Base-by-base conservation (phyloP, 2,329 filamentous ascomycete genomes). In the Seiridium cupressi region DNA sequence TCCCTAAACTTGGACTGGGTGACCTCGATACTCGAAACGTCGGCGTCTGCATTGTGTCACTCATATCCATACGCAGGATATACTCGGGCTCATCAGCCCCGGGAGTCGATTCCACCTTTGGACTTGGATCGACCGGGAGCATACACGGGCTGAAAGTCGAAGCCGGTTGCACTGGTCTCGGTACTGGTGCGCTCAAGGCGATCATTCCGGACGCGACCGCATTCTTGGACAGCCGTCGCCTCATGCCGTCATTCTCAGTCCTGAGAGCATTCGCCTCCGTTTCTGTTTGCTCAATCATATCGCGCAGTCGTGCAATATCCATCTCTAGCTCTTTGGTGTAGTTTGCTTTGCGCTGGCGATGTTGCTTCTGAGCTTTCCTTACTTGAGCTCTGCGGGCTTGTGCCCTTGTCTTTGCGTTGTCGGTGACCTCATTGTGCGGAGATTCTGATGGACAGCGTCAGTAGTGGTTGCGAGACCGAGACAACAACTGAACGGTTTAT, bases 331-430 rank as follows among this genome's bases (percentile, higher is more conserved):
- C 74, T 66, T 78, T 79, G 63, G 81, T 76, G 67, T 85, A 83
- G 68, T 84, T 79, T 55, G 79, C 81, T 66, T 84, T 85, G 66
- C 83, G 80, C 68, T 82, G 79, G 13, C 83, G 81, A 65, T 85
- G 83, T 67, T 84, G 78, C 44, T 80, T 77, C 74, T 85, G 83
- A 2, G 83, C 83, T 31, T 75, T 77, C 3, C 82, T 73, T 56
- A 85, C 82, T 63, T 85, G 83, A 3, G 78, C 77, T 0, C 83
- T 77, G 4, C 83, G 79, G 13, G 74, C 62, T 65, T 79, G 75
- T 31, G 79, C 73, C 68, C 81, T 83, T 57, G 77, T 74, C 65
- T 70, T 65, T 6, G 68, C 32, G 32, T 47, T 47, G 18, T 49
- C 51, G 42, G 46, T 38, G 31, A 13, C 49, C 38, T 53, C 49